Conservation (phyloP, 2,329 filamentous ascomycete genomes). For the Laburnicola sp. region DNA sequence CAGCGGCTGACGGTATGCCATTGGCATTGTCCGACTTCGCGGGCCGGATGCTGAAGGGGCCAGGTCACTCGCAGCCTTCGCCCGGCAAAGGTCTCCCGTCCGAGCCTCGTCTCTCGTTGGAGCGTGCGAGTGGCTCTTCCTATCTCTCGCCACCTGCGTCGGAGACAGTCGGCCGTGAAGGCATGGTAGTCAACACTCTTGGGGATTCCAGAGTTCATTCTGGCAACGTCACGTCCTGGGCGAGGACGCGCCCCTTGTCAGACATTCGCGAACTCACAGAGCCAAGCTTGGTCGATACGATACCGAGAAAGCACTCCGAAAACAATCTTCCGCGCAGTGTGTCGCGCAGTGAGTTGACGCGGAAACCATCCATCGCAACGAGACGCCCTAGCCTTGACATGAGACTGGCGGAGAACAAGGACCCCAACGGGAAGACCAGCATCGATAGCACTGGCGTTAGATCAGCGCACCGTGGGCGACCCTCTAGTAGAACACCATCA, state of each 20-base stretch:
- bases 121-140: constrained; percentile 18
- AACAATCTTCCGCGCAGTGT: constrained; percentile 22
- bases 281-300: constrained; percentile 49
- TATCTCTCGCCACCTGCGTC: constrained; percentile 16
- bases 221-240: constrained; percentile 33
- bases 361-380: constrained; percentile 38
- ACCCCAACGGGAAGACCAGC: constrained; percentile 34
- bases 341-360: constrained; percentile 35
- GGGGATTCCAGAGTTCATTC: constrained; percentile 32
- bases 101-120: constrained; percentile 20
- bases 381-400: constrained; percentile 37
- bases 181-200: constrained; percentile 31
- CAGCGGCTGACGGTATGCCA: constrained; percentile 28
- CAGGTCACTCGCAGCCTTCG: constrained; percentile 36
- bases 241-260: constrained; percentile 50
- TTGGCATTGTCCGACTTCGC: constrained; percentile 36
- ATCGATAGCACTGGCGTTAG: constrained; percentile 32
- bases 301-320: constrained; percentile 34
- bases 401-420: constrained; percentile 32
- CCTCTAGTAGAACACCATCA: constrained; percentile 37
- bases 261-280: constrained; percentile 57
- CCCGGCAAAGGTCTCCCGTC: constrained; percentile 24
- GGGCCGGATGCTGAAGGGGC: constrained; percentile 40
- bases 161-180: constrained; percentile 19
- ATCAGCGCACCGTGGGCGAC: constrained; percentile 29